Percentiles rank a stretch among this genome's conserved stretches.
Conservation (phyloP, 2,329 filamentous ascomycete genomes). For the Pseudogymnoascus sp. region DNA sequence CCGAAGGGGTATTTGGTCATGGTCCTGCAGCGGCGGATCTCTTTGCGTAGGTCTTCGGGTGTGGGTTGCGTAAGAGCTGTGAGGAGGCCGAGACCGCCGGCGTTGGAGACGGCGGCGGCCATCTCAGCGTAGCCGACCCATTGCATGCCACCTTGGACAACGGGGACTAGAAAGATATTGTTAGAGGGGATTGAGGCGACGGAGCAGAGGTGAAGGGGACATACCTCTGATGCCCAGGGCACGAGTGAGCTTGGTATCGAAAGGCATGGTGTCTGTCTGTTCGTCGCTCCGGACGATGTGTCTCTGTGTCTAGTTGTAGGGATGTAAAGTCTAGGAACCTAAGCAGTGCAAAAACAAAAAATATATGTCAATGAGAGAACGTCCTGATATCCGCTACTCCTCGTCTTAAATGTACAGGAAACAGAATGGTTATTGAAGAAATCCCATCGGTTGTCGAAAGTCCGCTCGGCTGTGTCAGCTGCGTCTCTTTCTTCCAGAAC, state of each 20-base stretch:
- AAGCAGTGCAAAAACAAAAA: not conserved
- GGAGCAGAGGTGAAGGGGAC: not conserved
- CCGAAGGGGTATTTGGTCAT: constrained; percentile 79
- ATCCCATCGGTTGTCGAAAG: not conserved
- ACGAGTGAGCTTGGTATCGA: constrained; percentile 34
- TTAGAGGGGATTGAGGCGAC: constrained; percentile 9
- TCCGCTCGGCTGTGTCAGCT: constrained; percentile 2
- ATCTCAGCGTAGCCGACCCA: constrained; percentile 77
- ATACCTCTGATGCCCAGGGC: constrained; percentile 37
- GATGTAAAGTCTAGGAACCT: not conserved
- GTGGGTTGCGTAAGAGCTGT: constrained; percentile 89
- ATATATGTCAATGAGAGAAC: not conserved
- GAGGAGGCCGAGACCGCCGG: constrained; percentile 76
- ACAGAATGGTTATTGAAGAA: not conserved
- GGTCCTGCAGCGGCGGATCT: constrained; percentile 79
- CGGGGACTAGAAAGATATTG: constrained; percentile 52
- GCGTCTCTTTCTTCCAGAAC: not conserved
- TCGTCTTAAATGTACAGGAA: constrained; percentile 1
- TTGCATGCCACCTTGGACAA: constrained; percentile 85
- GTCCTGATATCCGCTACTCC: not conserved
- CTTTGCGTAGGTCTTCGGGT: constrained; percentile 83
- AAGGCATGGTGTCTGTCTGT: constrained; percentile 44
- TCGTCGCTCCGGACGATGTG: constrained; percentile 40
- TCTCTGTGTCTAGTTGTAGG: not conserved
- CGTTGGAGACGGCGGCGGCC: constrained; percentile 70